Evolutionary conservation across 2,329 filamentous ascomycete genomes (phyloP), one percentile per base, ranked within the genome.

Genomic region (Simplicillium aogashimaense): DNA sequence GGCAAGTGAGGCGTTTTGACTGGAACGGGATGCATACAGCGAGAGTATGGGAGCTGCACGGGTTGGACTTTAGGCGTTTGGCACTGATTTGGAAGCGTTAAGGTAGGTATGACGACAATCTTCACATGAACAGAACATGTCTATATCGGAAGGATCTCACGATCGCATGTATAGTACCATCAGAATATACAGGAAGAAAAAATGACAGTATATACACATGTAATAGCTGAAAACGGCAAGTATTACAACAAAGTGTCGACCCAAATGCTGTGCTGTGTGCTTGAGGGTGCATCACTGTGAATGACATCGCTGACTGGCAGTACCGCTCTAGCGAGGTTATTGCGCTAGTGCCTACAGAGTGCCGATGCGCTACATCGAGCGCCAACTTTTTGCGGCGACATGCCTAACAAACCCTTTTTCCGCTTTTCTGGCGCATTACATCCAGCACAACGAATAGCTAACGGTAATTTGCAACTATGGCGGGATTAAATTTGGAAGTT

Each of bases 401-500:
- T 25, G 20, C 20, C 9, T 25, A 5, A 25, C 20, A 5, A 5
- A 25, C 9, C 20, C 6, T 25, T 25, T 25, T 25, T 25, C 20
- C 5, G 6, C 20, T 25, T 9, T 9, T 25, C 9, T 9, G 20
- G 20, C 30, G 30, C 30, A 32, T 32, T 7, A 32, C 30, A 25
- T 25, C 20, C 20, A 25, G 15, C 30, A 15, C 15, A 6, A 12
- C 30, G 13, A 32, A 5, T 12, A 5, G 11, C 15, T 5, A n/a
- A 13, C n/a, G n/a, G n/a, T 15, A 32, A 7, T n/a, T 32, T n/a
- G 30, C 30, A 32, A 65, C 53, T 58, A 80, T 95, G 79, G 86
- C 78, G 39, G 87, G 89, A 39, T 76, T 89, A 20, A 95, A 95
- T 61, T 76, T 97, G 43, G 90, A 97, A 70, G 79, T 95, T 49